These are phyloP conservation scores for Thermochaetoides thermophila DNA, from an alignment of 495 filamentous ascomycete species.

Conservation along the genomic window DNA sequence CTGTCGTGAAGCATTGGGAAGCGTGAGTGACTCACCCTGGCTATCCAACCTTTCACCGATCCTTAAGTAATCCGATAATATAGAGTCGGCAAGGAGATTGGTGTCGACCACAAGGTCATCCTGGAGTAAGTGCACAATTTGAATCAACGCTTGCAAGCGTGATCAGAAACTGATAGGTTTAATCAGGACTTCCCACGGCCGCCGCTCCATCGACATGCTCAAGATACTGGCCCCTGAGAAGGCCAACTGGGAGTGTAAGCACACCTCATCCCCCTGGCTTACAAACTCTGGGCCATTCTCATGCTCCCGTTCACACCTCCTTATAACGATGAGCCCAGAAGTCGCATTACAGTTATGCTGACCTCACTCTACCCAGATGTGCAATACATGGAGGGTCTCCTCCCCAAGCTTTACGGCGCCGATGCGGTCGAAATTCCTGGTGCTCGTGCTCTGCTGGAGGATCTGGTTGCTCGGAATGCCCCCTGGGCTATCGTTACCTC, in stretches of 20 bases:
- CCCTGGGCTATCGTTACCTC: constrained; percentile 92
- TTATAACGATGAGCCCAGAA: too few relatives aligned
- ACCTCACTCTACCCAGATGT: constrained; percentile 55
- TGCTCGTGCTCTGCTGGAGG: constrained; percentile 28
- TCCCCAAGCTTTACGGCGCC: constrained; percentile 58
- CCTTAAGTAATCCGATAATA: background rate
- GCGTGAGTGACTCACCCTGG: constrained; percentile 45
- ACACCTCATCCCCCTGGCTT: too few relatives aligned
- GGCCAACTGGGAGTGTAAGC: constrained; percentile 82
- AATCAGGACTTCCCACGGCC: constrained; percentile 61
- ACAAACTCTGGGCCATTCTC: too few relatives aligned
- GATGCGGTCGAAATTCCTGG: constrained; percentile 78
- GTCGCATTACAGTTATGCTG: too few relatives aligned
- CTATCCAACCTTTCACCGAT: background rate
- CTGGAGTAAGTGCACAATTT: constrained; percentile 31
- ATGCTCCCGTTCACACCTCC: too few relatives aligned
- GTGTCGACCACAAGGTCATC: constrained; percentile 67
- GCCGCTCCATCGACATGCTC: constrained; percentile 69
- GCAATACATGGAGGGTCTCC: constrained; percentile 56
- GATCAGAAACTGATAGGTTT: too few relatives aligned
- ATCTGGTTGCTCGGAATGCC: constrained; percentile 30
- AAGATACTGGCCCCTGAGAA: constrained; percentile 58
- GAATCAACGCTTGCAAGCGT: background rate
- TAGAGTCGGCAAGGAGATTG: constrained; percentile 70
- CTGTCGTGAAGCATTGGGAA: constrained; percentile 88